These are phyloP conservation scores for Ophiocordyceps camponoti-saundersi DNA, from an alignment of 2,329 filamentous ascomycete genomes.

Conservation along the genomic window DNA sequence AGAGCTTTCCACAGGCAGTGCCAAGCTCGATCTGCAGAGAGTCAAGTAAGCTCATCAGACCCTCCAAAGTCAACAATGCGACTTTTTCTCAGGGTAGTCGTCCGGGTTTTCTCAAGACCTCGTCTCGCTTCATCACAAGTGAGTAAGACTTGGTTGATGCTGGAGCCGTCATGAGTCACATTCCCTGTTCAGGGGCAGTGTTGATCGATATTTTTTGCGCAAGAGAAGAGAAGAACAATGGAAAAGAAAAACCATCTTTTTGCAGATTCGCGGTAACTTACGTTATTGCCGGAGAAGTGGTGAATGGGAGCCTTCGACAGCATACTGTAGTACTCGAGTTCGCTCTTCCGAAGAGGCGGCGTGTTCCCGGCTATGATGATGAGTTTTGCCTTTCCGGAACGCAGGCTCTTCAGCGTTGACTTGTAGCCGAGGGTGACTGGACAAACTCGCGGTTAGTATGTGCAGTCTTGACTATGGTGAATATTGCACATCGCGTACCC, in stretches of 20 bases:
- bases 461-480: neutral
- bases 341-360: constrained; percentile 91
- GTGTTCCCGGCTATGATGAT: constrained; percentile 91
- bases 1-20: constrained; percentile 97
- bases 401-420: constrained; percentile 60
- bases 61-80: constrained; percentile 70
- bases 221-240: neutral
- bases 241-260: too few relatives aligned
- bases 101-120: constrained; percentile 4
- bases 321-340: constrained; percentile 93
- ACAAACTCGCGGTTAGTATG: neutral
- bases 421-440: constrained; percentile 25
- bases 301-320: constrained; percentile 87
- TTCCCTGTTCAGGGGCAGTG: neutral
- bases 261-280: constrained; percentile 37
- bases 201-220: neutral
- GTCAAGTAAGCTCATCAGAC: constrained; percentile 45
- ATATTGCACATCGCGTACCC: constrained; percentile 36
- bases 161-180: neutral
- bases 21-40: constrained; percentile 79
- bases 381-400: constrained; percentile 95
- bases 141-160: neutral
- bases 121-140: neutral
- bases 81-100: constrained; percentile 82
- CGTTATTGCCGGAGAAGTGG: constrained; percentile 98